Evolutionary conservation across 768 basidiomycete species (phyloP), one percentile per base, ranked within the genome.

Genomic region (Mycena vulgaris): DNA sequence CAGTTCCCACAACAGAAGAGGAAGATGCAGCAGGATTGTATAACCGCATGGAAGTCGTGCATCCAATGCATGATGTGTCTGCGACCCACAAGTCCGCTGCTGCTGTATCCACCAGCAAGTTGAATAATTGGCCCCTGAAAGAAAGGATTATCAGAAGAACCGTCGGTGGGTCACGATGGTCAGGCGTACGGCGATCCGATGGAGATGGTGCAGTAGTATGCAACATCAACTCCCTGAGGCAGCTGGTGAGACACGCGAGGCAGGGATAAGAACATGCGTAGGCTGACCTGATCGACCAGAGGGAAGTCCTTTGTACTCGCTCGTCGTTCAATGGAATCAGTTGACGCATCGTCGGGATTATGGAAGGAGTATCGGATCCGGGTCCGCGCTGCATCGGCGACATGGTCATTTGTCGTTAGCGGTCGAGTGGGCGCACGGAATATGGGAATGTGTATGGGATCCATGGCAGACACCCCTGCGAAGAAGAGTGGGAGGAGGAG

Each of bases 181-280:
- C 14, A 53, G 47, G 49, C 60, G 49, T 30, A 61, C 60, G 60
- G 60, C 11, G 45, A 49, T 10, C 60, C 60, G 7, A 61, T 49
- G 11, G 42, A 33, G 9, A 61, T 23, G 4, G 47, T 21, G 37
- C n/a, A 31, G 21, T 60, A 60, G 31, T 48, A 60, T 23, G 31
- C 11, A 13, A 16, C 21, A 11, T 52, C n/a, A 17, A 28, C 61
- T 51, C 42, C 42, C 42, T 45, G 42, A n/a, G n/a, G n/a, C 35
- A n/a, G n/a, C 17, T 3, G n/a, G 5, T 45, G 19, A 45, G 42
- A 21, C 21, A 5, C 21, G 21, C 10, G 14, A 7, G 14, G 6
- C 35, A 6, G 14, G n/a, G 19, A 25, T 19, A 49, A 51, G 9
- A n/a, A 5, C 11, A 27, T 23, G 33, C 23, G 33, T 2, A 5